A percentile compares a stretch with the other conserved stretches of the same genome.
Evolutionary conservation across 176 grass and related monocot species (phyloP).

Genomic region (Carex littledalei): DNA sequence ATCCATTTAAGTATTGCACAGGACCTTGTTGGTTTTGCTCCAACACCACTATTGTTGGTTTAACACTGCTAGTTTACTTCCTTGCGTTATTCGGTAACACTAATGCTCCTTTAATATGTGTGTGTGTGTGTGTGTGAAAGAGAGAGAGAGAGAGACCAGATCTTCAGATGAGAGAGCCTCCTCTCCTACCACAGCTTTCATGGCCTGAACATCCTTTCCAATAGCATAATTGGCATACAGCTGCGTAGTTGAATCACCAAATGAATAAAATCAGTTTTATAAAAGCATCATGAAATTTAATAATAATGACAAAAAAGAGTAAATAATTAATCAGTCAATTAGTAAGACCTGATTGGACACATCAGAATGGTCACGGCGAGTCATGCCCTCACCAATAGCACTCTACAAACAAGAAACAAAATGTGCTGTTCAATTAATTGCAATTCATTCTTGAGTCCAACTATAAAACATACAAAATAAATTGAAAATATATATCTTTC

Average conservation of each 20-base stretch:
- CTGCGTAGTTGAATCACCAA: conserved; percentile 32
- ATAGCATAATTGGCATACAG: conserved; percentile 99
- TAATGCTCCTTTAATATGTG: background rate
- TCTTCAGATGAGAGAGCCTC: conserved; percentile 99
- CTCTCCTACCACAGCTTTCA: conserved; percentile 99
- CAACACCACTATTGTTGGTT: background rate
- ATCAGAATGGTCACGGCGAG: conserved; percentile 91
- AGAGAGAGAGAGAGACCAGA: conserved; percentile 35
- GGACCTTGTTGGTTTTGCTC: background rate
- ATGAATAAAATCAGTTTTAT: background rate
- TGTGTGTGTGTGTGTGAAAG: too few species aligned
- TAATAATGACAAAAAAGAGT: background rate
- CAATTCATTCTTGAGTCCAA: background rate
- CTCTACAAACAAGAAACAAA: conserved; percentile 52
- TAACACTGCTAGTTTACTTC: background rate
- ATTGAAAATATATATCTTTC: background rate
- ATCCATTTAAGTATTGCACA: background rate
- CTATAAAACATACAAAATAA: background rate
- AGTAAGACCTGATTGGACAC: conserved; percentile 89
- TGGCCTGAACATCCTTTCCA: conserved; percentile 99
- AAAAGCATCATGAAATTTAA: background rate
- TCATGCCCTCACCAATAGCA: conserved; percentile 99
- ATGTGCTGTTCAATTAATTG: background rate
- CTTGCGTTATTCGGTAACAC: background rate
- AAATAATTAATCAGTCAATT: background rate